Evolutionary conservation across 2,329 filamentous ascomycete species (phyloP).

Genomic region (Claviceps citrina): DNA sequence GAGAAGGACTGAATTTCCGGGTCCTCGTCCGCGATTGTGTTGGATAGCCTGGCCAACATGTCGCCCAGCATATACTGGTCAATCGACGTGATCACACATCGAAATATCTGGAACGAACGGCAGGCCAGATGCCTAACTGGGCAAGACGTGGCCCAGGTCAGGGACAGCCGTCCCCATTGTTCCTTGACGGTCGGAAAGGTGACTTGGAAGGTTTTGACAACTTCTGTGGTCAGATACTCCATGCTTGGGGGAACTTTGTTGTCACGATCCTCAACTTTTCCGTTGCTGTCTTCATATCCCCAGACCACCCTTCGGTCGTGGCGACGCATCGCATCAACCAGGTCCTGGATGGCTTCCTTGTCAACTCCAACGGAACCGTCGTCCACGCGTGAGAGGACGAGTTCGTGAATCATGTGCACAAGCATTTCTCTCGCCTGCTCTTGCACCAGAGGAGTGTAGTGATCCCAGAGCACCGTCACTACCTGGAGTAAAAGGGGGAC

Average conservation of each 20-base stretch:
- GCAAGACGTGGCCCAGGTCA: slow-evolving; percentile 94
- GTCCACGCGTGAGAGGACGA: slow-evolving; percentile 69
- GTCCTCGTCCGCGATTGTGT: slow-evolving; percentile 92
- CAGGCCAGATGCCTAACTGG: slow-evolving; percentile 90
- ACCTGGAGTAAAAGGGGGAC: slow-evolving; percentile 81
- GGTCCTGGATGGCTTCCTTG: slow-evolving; percentile 66
- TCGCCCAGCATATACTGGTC: slow-evolving; percentile 92
- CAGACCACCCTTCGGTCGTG: slow-evolving; percentile 78
- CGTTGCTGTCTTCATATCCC: slow-evolving; percentile 86
- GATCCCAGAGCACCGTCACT: slow-evolving; percentile 89
- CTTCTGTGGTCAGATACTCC: slow-evolving; percentile 66
- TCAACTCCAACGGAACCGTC: slow-evolving; percentile 45
- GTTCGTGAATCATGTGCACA: slow-evolving; percentile 89
- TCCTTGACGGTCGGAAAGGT: slow-evolving; percentile 78
- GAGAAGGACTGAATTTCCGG: slow-evolving; percentile 91
- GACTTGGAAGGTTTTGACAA: slow-evolving; percentile 72
- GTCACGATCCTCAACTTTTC: slow-evolving; percentile 55
- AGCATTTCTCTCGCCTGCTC: slow-evolving; percentile 96
- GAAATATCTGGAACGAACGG: slow-evolving; percentile 91
- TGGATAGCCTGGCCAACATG: slow-evolving; percentile 88
- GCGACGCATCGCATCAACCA: slow-evolving; percentile 73
- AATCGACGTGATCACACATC: slow-evolving; percentile 78
- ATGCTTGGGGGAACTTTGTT: slow-evolving; percentile 78
- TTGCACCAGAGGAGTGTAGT: slow-evolving; percentile 87
- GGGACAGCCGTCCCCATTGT: slow-evolving; percentile 75